Conservation (phyloP, 306 rosid genomes). For the Arachis hypogaea region DNA sequence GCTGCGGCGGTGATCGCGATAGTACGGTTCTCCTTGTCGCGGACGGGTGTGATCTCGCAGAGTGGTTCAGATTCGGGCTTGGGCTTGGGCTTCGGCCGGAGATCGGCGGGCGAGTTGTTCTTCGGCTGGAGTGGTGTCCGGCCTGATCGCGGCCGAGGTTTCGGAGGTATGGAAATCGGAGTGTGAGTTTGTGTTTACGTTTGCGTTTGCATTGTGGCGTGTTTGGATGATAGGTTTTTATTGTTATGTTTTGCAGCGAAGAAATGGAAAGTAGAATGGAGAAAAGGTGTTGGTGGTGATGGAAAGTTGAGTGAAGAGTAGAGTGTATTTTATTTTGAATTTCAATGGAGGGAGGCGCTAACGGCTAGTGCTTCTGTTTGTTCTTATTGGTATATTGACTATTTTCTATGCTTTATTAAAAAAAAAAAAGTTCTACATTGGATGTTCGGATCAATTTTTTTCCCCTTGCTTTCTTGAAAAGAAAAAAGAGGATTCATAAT, state of each 20-base stretch:
- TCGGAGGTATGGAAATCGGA: slow-evolving; percentile 44
- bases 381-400: not conserved
- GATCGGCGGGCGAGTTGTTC: slow-evolving; percentile 62
- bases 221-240: slow-evolving; percentile 15
- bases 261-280: not conserved
- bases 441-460: not conserved
- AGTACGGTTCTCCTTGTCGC: slow-evolving; percentile 62
- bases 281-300: not conserved
- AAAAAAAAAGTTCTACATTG: slow-evolving; percentile 9
- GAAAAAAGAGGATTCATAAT: too few relatives aligned
- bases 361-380: slow-evolving; percentile 63
- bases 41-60: slow-evolving; percentile 36
- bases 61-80: slow-evolving; percentile 40
- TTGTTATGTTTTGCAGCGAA: not conserved
- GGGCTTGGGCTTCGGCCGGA: slow-evolving; percentile 42
- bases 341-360: slow-evolving; percentile 77
- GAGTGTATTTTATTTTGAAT: slow-evolving; percentile 59
- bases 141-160: slow-evolving; percentile 58
- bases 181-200: slow-evolving; percentile 33
- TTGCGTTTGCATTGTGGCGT: not conserved
- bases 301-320: not conserved
- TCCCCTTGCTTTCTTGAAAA: too few relatives aligned
- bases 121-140: slow-evolving; percentile 78
- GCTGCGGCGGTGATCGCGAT: not conserved
- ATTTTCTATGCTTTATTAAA: slow-evolving; percentile 4